Percentiles rank a stretch among this genome's conserved stretches.
These are phyloP conservation scores for Rhododendron vialii DNA, from an alignment of 148 eudicot species.

Conservation along the genomic window DNA sequence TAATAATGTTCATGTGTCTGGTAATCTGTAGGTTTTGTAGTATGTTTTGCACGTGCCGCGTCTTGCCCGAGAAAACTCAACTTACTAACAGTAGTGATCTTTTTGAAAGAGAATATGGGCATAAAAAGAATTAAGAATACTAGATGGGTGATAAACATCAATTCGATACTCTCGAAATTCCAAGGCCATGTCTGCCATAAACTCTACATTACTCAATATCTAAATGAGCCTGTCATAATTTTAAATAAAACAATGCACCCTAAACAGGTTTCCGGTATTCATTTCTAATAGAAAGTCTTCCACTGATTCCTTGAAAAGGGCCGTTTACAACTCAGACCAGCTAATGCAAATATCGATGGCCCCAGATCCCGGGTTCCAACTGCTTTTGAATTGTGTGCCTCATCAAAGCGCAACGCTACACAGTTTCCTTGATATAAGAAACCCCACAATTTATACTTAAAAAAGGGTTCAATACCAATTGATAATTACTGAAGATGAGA, in stretches of 20 bases:
- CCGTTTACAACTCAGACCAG: neutral
- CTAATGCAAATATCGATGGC: neutral
- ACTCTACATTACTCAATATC: neutral
- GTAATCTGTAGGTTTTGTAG: neutral
- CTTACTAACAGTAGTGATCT: neutral
- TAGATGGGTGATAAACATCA: neutral
- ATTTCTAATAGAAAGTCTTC: neutral
- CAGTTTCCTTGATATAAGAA: neutral
- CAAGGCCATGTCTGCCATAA: neutral
- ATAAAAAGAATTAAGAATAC: neutral
- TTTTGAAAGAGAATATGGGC: neutral
- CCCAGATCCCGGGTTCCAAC: neutral
- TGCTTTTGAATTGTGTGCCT: neutral
- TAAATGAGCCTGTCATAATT: neutral
- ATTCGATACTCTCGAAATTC: neutral
- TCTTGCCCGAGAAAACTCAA: neutral
- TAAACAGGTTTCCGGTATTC: neutral
- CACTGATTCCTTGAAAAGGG: neutral
- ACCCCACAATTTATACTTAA: neutral
- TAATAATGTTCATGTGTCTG: neutral
- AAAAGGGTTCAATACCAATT: neutral
- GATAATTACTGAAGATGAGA: neutral
- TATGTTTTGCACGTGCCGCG: neutral
- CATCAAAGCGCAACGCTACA: neutral
- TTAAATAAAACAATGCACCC: neutral